Base-by-base conservation (phyloP, 2,329 filamentous ascomycete species). In the Colletotrichum nymphaeae region DNA sequence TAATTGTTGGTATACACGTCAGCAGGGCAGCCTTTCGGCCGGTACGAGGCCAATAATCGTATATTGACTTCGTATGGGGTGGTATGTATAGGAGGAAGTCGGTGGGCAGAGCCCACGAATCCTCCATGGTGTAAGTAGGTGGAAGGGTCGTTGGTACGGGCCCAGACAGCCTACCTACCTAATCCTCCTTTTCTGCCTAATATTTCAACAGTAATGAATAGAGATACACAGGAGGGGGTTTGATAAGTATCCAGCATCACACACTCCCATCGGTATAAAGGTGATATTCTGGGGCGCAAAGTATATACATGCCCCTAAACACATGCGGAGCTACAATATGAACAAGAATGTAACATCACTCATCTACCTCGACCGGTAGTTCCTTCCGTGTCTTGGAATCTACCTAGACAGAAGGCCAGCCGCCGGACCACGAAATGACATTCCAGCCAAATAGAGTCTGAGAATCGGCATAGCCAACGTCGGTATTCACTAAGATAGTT, bases 371-470 rank as follows among this genome's bases (percentile, higher is more conserved):
- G 24, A 12, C 12, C 5, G 2, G 32, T 5, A 24, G 4, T 57
- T 11, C 19, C 26, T 53, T 24, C 5, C 9, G 3, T 32, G 28
- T 9, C 5, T 5, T 37, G 22, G 14, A 1, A 1, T 22, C n/a
- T 37, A 35, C 32, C 32, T 63, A 74, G 62, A 79, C 63, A 42
- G 80, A 78, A 12, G 87, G 87, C 87, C 87, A 89, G 32, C 86
- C 87, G 46, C 81, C 84, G 2, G 83, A 85, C 76, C 85, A 89
- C 73, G 83, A 75, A 46, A 89, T 84, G 64, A 80, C 84, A 76
- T 89, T 89, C 82, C 87, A 85, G 28, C 87, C 87, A 71, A 89
- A 88, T 64, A 80, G 81, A 80, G 88, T 88, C 75, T 88, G 82
- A 5, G 78, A 79, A 72, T 84, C 82, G 4, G 77, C 76, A 74